Evolutionary conservation across 2,329 filamentous ascomycete species (phyloP).

Genomic region (Botrytis medusae): DNA sequence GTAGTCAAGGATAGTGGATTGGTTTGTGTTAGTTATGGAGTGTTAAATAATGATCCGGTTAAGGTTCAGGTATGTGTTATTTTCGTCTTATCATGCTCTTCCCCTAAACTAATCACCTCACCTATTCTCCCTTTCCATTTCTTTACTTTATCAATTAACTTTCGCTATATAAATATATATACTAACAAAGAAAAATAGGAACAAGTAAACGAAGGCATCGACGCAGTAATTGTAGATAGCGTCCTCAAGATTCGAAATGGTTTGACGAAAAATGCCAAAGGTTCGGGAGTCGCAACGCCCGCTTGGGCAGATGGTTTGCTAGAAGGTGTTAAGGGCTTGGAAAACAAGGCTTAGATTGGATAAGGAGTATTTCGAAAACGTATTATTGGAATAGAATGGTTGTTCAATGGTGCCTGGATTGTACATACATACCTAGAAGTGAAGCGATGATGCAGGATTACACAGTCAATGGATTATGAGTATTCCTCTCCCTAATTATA

Average conservation of each 20-base stretch:
- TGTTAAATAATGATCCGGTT: constrained; percentile 79
- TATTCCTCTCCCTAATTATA: background rate
- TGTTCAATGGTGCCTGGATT: background rate
- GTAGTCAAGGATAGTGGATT: constrained; percentile 93
- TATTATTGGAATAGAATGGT: background rate
- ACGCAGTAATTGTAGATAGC: constrained; percentile 95
- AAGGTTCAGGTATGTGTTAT: constrained; percentile 74
- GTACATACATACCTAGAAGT: background rate
- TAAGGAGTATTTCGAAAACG: background rate
- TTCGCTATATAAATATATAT: background rate
- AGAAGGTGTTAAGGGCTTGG: constrained; percentile 1
- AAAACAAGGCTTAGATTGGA: background rate
- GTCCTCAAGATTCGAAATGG: constrained; percentile 92
- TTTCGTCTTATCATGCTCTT: background rate
- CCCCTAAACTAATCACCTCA: too few species aligned
- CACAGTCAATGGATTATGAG: background rate
- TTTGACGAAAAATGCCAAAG: constrained; percentile 47
- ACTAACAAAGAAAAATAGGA: constrained; percentile 27
- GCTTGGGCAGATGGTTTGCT: constrained; percentile 12
- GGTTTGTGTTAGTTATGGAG: constrained; percentile 94
- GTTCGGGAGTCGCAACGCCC: background rate
- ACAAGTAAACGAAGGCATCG: constrained; percentile 93
- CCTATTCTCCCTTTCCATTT: background rate
- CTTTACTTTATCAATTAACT: background rate
- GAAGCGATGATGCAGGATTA: background rate